Evolutionary conservation across 345 rosid genomes (phyloP), one percentile per base, ranked within the genome.

Genomic region (Hevea brasiliensis): DNA sequence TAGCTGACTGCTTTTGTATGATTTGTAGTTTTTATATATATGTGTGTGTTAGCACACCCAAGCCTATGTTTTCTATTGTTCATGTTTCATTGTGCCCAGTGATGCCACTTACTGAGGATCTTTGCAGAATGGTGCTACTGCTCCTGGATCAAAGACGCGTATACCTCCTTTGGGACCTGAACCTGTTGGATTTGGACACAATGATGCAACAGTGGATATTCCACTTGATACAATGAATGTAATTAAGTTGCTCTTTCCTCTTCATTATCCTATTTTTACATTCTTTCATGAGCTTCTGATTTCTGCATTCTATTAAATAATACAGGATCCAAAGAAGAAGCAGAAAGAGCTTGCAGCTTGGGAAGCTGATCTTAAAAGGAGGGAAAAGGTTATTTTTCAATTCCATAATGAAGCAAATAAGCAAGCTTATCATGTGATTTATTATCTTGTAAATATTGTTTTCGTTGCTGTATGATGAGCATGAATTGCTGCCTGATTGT

Each of bases 321-420:
- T 67, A 24, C 45, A 76, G 83, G 83, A 80, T 73, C 54, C 76
- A 14, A 90, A 87, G 77, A 84, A 88, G 72, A 96, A 87, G 73
- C 90, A 77, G 75, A 93, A 83, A 77, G 92, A 93, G 73, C 92
- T 96, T 59, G 87, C 91, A 67, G 76, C 89, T 3, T 89, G 97
- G 98, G 99, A 96, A 85, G 89, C 95, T 15, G 98, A 96, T 74
- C 90, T 96, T 75, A 96, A 87, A 70, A 89, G 86, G 87, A 91
- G 87, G 79, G 83, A 80, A 48, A 67, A 79, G 79, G 82, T 73
- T 50, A 13, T 14, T n/a, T n/a, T n/a, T n/a, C n/a, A 51, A 47
- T 55, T 59, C 40, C 27, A 29, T 9, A 3, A 15, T 47, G 24
- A 26, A 62, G 4, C 53, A 29, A 35, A 17, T 40, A 21, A 29